Base-by-base conservation (phyloP, 306 rosid species). In the Oemleria cerasiformis region DNA sequence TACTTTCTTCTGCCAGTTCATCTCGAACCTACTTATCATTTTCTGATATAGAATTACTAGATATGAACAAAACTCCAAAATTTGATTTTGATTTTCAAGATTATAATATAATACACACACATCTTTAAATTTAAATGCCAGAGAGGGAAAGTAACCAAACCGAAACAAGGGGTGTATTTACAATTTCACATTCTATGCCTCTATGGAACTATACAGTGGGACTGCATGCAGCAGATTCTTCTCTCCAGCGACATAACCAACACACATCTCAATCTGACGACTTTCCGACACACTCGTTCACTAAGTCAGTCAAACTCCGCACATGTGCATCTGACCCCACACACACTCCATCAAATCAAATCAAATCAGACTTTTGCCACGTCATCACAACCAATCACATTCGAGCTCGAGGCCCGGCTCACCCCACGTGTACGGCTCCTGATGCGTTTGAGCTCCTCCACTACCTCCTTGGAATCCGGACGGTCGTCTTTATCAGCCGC, bases 401-500 rank as follows among this genome's bases (percentile, higher is more conserved):
- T 80, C 43, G 67, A 49, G 53, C 73, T 81, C 64, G 87, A 76
- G 15, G 61, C 9, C 38, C 42, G 44, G 49, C 70, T 45, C 23
- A 23, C 63, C 53, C 78, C 87, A 41, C 76, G 86, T 45, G 81
- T 19, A 39, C 85, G 76, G 82, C 42, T 74, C 66, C 85, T 41
- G 4, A 89, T 83, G 62, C 87, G 80, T 57, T 71, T 83, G 39
- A 94, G 82, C 85, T 94, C 97, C 88, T 62, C 82, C 72, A 89
- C 97, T 10, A 94, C 85, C 77, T 91, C 99, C 84, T 55, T 91
- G 0, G 96, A 77, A 51, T 94, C 96, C 0, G 99, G 99, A 1
- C 99, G 81, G 74, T 94, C 99, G 63, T 94, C 97, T 74, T 88
- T 94, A 10, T 94, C 99, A 36, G 91, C 87, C 25, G 97, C 96